These are phyloP conservation scores for Schrenkiella parvula DNA, from an alignment of 345 rosid species.

Conservation along the genomic window DNA sequence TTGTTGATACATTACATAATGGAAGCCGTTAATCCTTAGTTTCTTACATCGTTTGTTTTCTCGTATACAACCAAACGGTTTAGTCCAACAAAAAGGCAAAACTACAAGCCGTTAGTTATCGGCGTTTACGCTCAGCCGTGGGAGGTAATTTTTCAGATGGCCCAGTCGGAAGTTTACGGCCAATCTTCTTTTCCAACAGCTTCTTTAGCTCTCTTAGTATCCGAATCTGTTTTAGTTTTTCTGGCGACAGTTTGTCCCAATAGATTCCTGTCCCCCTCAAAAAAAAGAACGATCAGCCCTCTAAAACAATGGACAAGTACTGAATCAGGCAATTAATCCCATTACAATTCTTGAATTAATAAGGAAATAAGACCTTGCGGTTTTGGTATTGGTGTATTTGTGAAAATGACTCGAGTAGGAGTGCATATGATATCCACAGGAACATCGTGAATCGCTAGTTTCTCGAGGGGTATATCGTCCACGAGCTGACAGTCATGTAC, in stretches of 20 bases:
- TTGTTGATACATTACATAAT: too few species aligned
- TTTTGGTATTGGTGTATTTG: slow-evolving; percentile 62
- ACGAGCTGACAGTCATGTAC: slow-evolving; percentile 87
- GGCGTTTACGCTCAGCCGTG: slow-evolving; percentile 48
- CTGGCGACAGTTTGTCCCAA: slow-evolving; percentile 79
- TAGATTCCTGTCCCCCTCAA: slow-evolving; percentile 62
- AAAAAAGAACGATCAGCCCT: not conserved
- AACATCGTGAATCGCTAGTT: slow-evolving; percentile 79
- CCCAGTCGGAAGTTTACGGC: slow-evolving; percentile 63
- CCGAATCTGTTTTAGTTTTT: slow-evolving; percentile 72
- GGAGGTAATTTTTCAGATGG: slow-evolving; percentile 75
- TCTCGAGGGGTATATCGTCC: slow-evolving; percentile 79
- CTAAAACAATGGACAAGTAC: not conserved
- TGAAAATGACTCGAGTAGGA: slow-evolving; percentile 70
- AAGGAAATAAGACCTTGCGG: slow-evolving; percentile 59
- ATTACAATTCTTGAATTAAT: not conserved
- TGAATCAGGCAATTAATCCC: not conserved
- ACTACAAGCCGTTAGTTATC: too few species aligned
- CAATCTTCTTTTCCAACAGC: slow-evolving; percentile 60
- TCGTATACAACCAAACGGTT: too few species aligned
- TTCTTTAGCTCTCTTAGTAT: slow-evolving; percentile 73
- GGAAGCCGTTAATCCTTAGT: too few species aligned
- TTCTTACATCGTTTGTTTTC: too few species aligned
- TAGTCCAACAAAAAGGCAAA: too few species aligned
- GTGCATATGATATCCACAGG: slow-evolving; percentile 91